phyloP scores from a whole-genome alignment of 768 basidiomycete species.

The Auricularia cornea region DNA sequence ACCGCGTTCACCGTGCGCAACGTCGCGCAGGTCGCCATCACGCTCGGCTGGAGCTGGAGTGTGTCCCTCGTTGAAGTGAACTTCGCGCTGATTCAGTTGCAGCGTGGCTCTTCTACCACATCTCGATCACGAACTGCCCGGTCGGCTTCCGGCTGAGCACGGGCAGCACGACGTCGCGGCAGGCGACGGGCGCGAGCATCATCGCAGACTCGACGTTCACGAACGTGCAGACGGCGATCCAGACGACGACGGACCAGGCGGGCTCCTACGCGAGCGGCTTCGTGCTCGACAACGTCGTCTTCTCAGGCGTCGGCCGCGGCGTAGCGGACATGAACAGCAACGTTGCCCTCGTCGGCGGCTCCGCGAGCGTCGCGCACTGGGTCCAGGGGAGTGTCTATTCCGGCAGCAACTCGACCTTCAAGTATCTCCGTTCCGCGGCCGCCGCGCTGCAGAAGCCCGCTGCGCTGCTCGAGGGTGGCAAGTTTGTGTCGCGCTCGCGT shows the following conservation, averaged over 20 bases:
- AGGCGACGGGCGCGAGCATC: background rate
- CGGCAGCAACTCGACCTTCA: slow-evolving; percentile 36
- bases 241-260: background rate
- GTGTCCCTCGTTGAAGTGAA: background rate
- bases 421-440: slow-evolving; percentile 46
- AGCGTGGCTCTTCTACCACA: slow-evolving; percentile 43
- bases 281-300: slow-evolving; percentile 40
- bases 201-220: background rate
- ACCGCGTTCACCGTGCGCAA: slow-evolving; percentile 46
- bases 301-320: slow-evolving; percentile 31
- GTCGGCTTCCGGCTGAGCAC: no score
- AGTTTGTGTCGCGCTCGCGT: slow-evolving; percentile 3
- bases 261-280: slow-evolving; percentile 41
- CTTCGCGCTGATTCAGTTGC: no score
- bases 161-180: slow-evolving; percentile 27
- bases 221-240: background rate
- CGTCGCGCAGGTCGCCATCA: slow-evolving; percentile 33
- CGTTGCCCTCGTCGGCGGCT: background rate
- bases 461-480: slow-evolving; percentile 40
- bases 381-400: slow-evolving; percentile 67
- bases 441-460: slow-evolving; percentile 44
- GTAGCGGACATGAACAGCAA: slow-evolving; percentile 1
- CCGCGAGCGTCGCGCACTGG: slow-evolving; percentile 62
- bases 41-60: slow-evolving; percentile 27
- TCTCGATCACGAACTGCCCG: slow-evolving; percentile 37